These are phyloP conservation scores for Cryptococcus sp. DNA, from an alignment of 1,284 basidiomycete genomes.

Conservation along the genomic window DNA sequence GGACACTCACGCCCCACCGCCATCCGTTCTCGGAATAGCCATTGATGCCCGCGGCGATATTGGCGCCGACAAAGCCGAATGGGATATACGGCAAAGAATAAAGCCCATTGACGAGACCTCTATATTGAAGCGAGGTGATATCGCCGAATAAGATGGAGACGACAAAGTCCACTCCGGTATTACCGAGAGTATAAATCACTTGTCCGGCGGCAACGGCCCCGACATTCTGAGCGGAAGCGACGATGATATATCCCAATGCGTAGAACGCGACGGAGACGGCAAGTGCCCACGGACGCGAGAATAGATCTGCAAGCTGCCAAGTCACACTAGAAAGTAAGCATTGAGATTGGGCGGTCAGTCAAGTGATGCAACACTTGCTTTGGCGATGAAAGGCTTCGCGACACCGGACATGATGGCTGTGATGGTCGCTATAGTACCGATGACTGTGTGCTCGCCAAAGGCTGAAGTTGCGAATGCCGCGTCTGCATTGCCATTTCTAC, in stretches of 20 bases:
- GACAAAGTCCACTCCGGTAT: conserved; percentile 39
- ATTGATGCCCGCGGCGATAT: conserved; percentile 63
- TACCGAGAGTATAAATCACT: conserved; percentile 45
- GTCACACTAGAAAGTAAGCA: no score
- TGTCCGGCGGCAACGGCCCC: conserved; percentile 41
- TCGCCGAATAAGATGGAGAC: conserved; percentile 58
- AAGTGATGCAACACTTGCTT: conserved; percentile 21
- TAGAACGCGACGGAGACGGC: conserved; percentile 36
- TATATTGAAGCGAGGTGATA: conserved; percentile 74
- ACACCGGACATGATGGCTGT: conserved; percentile 45
- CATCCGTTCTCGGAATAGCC: conserved; percentile 57
- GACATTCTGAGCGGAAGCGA: conserved; percentile 37
- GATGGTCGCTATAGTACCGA: conserved; percentile 46
- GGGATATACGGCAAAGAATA: conserved; percentile 65
- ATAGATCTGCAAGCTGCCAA: conserved; percentile 28
- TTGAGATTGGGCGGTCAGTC: not conserved
- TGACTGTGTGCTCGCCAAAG: conserved; percentile 45
- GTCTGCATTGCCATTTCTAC: conserved; percentile 12
- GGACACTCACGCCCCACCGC: conserved; percentile 63
- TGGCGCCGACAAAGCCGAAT: conserved; percentile 46
- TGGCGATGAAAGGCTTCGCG: conserved; percentile 46
- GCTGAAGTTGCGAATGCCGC: conserved; percentile 45
- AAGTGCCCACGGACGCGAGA: conserved; percentile 34
- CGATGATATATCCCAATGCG: conserved; percentile 42
- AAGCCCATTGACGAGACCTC: conserved; percentile 70